Conservation (phyloP, 1,284 basidiomycete species). For the Leccinum solheimii region DNA sequence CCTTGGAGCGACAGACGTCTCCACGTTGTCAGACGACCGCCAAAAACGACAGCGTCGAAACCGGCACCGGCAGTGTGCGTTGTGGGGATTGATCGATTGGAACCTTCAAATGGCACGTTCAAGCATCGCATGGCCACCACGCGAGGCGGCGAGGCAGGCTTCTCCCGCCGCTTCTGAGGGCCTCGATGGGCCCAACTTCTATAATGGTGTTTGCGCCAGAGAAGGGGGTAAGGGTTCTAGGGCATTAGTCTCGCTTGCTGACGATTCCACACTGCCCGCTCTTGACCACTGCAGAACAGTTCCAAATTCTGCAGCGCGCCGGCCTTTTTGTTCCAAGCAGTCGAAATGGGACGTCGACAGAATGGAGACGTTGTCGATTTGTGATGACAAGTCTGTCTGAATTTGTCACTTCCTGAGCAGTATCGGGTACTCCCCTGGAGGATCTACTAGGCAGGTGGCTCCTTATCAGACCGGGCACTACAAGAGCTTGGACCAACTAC, state of each 20-base stretch:
- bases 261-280: background rate
- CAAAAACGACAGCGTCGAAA: background rate
- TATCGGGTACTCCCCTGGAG: background rate
- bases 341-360: background rate
- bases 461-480: background rate
- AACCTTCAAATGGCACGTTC: background rate
- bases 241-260: background rate
- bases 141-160: constrained; percentile 9
- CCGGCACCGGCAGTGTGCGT: background rate
- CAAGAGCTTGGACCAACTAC: background rate
- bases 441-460: background rate
- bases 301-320: background rate
- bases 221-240: background rate
- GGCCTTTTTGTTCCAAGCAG: background rate
- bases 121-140: constrained; percentile 15
- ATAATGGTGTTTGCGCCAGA: background rate
- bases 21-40: background rate
- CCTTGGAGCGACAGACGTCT: background rate
- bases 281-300: background rate
- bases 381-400: background rate
- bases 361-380: background rate
- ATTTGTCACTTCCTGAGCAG: background rate
- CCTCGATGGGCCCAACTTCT: background rate
- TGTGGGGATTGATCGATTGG: constrained; percentile 5
- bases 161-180: background rate